Conservation (phyloP, 257 asterid species). For the Penstemon eatonii region DNA sequence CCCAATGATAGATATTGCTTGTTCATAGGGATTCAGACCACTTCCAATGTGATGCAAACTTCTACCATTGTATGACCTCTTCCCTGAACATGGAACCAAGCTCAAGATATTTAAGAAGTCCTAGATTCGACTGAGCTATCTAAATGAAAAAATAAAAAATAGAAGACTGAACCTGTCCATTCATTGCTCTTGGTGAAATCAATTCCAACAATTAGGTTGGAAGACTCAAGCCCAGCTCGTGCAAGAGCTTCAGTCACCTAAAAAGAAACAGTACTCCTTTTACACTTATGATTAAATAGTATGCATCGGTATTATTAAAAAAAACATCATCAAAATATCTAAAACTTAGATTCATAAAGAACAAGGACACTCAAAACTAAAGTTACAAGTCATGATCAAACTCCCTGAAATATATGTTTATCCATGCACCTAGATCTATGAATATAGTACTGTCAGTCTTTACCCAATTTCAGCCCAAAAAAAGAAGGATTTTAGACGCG, state of each 20-base stretch:
- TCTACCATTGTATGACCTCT: conserved; percentile 37
- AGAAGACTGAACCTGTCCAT: conserved; percentile 47
- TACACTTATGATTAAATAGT: background rate
- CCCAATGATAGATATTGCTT: conserved; percentile 56
- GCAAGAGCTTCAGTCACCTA: conserved; percentile 59
- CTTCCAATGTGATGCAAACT: conserved; percentile 53
- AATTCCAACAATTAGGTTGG: conserved; percentile 59
- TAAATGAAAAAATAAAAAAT: conserved; percentile 7
- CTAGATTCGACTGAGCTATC: background rate
- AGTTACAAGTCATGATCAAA: too few species aligned
- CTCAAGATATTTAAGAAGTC: conserved; percentile 22
- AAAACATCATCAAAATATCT: background rate
- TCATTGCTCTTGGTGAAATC: conserved; percentile 71
- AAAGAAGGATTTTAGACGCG: too few species aligned
- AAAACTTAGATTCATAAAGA: too few species aligned
- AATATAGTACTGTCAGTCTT: too few species aligned
- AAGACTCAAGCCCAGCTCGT: conserved; percentile 59
- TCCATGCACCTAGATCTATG: too few species aligned
- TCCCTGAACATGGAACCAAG: conserved; percentile 36
- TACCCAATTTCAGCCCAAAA: too few species aligned
- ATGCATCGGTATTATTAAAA: background rate
- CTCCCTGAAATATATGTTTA: too few species aligned
- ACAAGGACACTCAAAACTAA: too few species aligned
- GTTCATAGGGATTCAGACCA: conserved; percentile 53
- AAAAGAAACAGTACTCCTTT: conserved; percentile 15